Conservation (phyloP, 1,139 yeast species). For the Candida sanyaensis region DNA sequence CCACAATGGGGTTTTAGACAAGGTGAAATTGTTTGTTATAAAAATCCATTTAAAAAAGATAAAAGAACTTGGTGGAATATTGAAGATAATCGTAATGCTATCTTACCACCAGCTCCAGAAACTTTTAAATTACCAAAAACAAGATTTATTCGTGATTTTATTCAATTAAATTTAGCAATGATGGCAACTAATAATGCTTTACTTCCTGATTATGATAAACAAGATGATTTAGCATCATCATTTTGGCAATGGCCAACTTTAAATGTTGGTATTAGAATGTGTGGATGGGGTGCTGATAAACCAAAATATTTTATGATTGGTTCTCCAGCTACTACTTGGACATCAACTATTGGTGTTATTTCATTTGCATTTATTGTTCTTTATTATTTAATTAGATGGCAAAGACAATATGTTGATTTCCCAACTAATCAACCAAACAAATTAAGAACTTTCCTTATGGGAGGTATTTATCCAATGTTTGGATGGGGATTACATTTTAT, state of each 20-base stretch:
- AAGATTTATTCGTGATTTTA: slow-evolving; percentile 81
- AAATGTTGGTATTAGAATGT: slow-evolving; percentile 88
- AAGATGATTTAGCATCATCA: slow-evolving; percentile 84
- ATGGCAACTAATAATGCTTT: slow-evolving; percentile 98
- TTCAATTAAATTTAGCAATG: slow-evolving; percentile 95
- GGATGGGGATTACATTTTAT: slow-evolving; percentile 95
- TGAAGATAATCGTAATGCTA: slow-evolving; percentile 77
- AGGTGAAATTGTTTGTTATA: slow-evolving; percentile 90
- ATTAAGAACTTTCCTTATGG: slow-evolving; percentile 53
- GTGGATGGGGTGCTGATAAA: slow-evolving; percentile 87
- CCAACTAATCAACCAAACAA: slow-evolving; percentile 32
- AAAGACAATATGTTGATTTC: slow-evolving; percentile 83
- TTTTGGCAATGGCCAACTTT: slow-evolving; percentile 99
- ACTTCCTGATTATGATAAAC: slow-evolving; percentile 89
- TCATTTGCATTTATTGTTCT: slow-evolving; percentile 59
- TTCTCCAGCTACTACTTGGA: slow-evolving; percentile 93
- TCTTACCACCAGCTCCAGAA: slow-evolving; percentile 71
- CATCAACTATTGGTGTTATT: slow-evolving; percentile 72
- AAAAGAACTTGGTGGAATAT: slow-evolving; percentile 98
- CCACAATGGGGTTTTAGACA: slow-evolving; percentile 99
- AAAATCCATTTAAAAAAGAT: slow-evolving; percentile 76
- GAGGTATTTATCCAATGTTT: slow-evolving; percentile 87
- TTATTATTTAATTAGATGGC: slow-evolving; percentile 81
- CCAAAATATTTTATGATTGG: slow-evolving; percentile 89
- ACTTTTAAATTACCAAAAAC: slow-evolving; percentile 82